A percentile compares a stretch with the other conserved stretches of the same genome.
phyloP scores from a whole-genome alignment of 2,329 filamentous ascomycete genomes.

The Beauveria asiatica region DNA sequence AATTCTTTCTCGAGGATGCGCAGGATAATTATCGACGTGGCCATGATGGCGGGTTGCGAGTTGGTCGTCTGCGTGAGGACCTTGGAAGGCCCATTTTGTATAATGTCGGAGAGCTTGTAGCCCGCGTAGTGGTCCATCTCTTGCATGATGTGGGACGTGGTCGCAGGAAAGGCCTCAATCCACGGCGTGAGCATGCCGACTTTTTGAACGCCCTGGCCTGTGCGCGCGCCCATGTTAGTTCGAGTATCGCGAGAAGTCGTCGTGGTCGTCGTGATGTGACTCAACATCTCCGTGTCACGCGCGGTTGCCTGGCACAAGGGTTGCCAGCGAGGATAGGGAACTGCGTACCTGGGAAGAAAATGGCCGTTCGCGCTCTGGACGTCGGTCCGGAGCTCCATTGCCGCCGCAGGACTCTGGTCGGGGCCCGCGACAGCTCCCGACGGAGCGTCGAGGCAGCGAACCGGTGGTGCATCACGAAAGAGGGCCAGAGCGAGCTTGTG shows the following conservation, averaged over 20 bases:
- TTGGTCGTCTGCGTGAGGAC: conserved; percentile 74
- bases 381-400: conserved; percentile 25
- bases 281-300: neutral
- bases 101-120: conserved; percentile 67
- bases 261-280: neutral
- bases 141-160: conserved; percentile 66
- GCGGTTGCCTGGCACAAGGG: neutral
- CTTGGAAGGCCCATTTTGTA: conserved; percentile 70
- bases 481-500: neutral
- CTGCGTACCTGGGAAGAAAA: conserved; percentile 49
- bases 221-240: neutral
- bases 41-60: conserved; percentile 94
- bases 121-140: conserved; percentile 75
- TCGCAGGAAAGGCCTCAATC: conserved; percentile 76
- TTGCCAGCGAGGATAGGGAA: neutral
- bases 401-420: conserved; percentile 12
- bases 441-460: conserved; percentile 22
- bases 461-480: conserved; percentile 12
- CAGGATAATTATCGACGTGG: conserved; percentile 82
- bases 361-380: conserved; percentile 41
- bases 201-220: conserved; percentile 82
- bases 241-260: neutral
- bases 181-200: conserved; percentile 82
- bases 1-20: conserved; percentile 82
- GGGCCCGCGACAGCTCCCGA: conserved; percentile 17